phyloP scores from a whole-genome alignment of 768 basidiomycete species.

The Brasilioporus rufonigricans region DNA sequence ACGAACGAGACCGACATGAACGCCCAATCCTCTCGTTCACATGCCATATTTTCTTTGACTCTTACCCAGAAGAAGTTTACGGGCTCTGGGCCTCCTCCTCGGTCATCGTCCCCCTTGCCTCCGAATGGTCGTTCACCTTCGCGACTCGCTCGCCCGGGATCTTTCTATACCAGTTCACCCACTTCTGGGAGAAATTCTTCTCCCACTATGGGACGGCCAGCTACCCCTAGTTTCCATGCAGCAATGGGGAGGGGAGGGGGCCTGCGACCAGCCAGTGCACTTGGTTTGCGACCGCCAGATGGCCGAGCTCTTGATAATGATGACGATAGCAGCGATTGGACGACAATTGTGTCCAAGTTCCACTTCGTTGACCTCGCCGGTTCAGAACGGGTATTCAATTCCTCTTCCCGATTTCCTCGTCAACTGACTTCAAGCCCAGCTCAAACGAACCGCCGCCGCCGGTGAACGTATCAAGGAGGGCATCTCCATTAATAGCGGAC shows the following conservation, averaged over 20 bases:
- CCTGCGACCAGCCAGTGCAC: conserved; percentile 74
- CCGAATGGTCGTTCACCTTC: conserved; percentile 73
- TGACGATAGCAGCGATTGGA: conserved; percentile 78
- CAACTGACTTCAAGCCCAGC: conserved; percentile 41
- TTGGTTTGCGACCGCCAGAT: conserved; percentile 66
- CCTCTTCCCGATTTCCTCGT: conserved; percentile 2
- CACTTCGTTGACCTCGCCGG: conserved; percentile 99
- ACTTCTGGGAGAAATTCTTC: conserved; percentile 54
- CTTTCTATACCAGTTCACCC: conserved; percentile 53
- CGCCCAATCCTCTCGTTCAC: conserved; percentile 94
- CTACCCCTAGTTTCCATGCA: conserved; percentile 74
- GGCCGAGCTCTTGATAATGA: conserved; percentile 39
- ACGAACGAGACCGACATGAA: conserved; percentile 99
- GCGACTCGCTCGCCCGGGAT: conserved; percentile 80
- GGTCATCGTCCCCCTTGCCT: conserved; percentile 76
- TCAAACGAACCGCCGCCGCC: conserved; percentile 94
- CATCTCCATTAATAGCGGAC: conserved; percentile 97
- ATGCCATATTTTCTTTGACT: conserved; percentile 98
- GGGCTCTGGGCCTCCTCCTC: conserved; percentile 66
- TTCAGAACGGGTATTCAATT: conserved; percentile 73
- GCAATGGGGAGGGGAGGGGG: conserved; percentile 69
- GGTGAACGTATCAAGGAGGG: conserved; percentile 98
- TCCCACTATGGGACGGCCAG: conserved; percentile 74
- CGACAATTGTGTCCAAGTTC: conserved; percentile 91
- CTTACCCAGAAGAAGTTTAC: conserved; percentile 86